Evolutionary conservation across 371 early-diverging fungal genomes (phyloP).

Genomic region (Circinella umbellata): DNA sequence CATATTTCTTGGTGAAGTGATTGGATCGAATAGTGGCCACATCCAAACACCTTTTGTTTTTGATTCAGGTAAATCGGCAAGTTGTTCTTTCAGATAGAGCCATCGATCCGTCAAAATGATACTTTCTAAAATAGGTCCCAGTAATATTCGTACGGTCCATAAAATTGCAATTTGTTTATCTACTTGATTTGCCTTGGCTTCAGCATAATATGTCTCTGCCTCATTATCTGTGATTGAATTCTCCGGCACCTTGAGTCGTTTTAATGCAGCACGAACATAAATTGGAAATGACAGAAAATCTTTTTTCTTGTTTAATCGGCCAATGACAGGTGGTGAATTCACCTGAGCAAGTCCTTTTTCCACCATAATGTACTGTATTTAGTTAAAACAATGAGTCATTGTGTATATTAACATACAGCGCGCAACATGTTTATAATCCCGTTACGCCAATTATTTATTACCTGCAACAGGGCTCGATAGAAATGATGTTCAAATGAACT

Average conservation of each 20-base stretch:
- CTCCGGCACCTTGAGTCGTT: conserved; percentile 46
- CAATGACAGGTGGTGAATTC: conserved; percentile 60
- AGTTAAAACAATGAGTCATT: background rate
- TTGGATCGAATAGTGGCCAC: conserved; percentile 49
- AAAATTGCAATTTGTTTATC: conserved; percentile 72
- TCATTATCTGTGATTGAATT: conserved; percentile 50
- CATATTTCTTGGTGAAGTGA: conserved; percentile 48
- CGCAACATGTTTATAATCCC: background rate
- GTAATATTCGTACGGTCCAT: conserved; percentile 80
- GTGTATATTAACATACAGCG: background rate
- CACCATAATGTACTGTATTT: conserved; percentile 51
- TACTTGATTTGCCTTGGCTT: conserved; percentile 33
- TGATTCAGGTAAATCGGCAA: conserved; percentile 4
- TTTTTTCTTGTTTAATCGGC: conserved; percentile 64
- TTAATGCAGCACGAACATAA: conserved; percentile 45
- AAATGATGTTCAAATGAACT: conserved; percentile 73
- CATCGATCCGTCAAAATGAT: conserved; percentile 81
- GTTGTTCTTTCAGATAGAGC: conserved; percentile 61
- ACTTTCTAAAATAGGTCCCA: conserved; percentile 79
- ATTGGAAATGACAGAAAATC: conserved; percentile 36
- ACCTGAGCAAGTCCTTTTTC: conserved; percentile 56
- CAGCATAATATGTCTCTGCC: conserved; percentile 43
- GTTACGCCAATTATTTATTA: conserved; percentile 10
- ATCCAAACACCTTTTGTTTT: conserved; percentile 36
- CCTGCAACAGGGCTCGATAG: conserved; percentile 75